Evolutionary conservation across 2,329 filamentous ascomycete species (phyloP), one percentile per base, ranked within the genome.

Genomic region (Madurella fahalii): DNA sequence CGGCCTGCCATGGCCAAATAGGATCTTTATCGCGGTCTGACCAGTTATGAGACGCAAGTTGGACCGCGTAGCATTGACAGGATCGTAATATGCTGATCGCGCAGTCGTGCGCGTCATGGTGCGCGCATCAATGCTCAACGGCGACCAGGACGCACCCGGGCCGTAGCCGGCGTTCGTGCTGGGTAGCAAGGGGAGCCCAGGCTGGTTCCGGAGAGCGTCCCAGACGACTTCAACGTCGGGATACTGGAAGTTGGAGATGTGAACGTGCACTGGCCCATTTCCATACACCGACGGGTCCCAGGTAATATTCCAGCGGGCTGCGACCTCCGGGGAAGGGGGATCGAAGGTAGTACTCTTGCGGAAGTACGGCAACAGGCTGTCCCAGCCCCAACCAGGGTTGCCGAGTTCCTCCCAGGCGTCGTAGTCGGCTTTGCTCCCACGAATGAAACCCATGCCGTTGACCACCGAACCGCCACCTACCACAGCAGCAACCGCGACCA

Each of bases 331-430:
- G 1, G 44, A 39, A 1, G 61, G 60, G 15, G 58, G 58, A 2
- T 40, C 50, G 31, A 62, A 62, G 5, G 57, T 60, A 9, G 58
- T 60, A 47, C 58, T 58, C 67, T 79, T 80, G 30, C 69, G 68
- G 59, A 81, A 77, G 58, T 80, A 81, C 0, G 74, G 77, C 1
- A 76, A 63, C 11, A 82, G 63, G 18, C 66, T 67, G 1, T 71
- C 58, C 71, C 72, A 77, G 16, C 71, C 69, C 74, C 74, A 77
- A 5, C 61, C 54, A 2, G 66, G 63, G 44, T 73, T 74, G 0
- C 73, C 73, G 4, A 77, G 63, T 2, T 66, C 65, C 51, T 70
- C 71, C 74, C 74, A 77, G 18, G 69, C 68, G 43, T 77, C 70
- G 48, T 72, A 76, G 54, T 75, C 72, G 13, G 65, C 66, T 8